Conservation (phyloP, 257 asterid species). For the Solanum gandarillasii region DNA sequence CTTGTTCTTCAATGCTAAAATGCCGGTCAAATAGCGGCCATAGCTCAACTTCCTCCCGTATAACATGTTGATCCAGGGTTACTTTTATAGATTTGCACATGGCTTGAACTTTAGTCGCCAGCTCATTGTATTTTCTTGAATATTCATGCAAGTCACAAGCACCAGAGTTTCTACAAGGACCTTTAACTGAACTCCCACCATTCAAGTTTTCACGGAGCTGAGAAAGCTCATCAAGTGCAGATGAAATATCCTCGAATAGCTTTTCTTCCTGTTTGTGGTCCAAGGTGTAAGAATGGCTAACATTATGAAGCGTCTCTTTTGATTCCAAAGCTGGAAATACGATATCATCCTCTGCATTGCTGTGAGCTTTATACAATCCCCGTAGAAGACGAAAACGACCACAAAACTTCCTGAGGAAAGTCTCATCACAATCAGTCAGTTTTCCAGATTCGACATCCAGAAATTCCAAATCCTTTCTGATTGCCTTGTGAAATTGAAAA, state of each 20-base stretch:
- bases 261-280: constrained; percentile 97
- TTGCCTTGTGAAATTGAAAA: constrained; percentile 92
- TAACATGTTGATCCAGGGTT: constrained; percentile 89
- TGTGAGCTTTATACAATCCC: constrained; percentile 94
- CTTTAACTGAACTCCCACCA: constrained; percentile 25
- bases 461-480: constrained; percentile 90
- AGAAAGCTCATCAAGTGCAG: constrained; percentile 66
- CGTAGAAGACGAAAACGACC: constrained; percentile 90
- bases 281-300: constrained; percentile 90
- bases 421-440: constrained; percentile 62
- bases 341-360: constrained; percentile 98
- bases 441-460: constrained; percentile 80
- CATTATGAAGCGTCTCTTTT: constrained; percentile 86
- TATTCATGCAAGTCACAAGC: constrained; percentile 23
- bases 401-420: constrained; percentile 68
- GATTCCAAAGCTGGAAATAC: constrained; percentile 97
- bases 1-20: constrained; percentile 89
- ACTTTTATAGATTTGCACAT: constrained; percentile 97
- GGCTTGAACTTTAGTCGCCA: constrained; percentile 89
- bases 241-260: constrained; percentile 80
- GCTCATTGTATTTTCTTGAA: constrained; percentile 54
- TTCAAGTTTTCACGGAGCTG: constrained; percentile 51
- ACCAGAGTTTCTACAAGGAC: constrained; percentile 14
- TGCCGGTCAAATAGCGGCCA: constrained; percentile 96
- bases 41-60: constrained; percentile 89